Evolutionary conservation across 2,329 filamentous ascomycete genomes (phyloP).

Genomic region (Cercospora sp.): DNA sequence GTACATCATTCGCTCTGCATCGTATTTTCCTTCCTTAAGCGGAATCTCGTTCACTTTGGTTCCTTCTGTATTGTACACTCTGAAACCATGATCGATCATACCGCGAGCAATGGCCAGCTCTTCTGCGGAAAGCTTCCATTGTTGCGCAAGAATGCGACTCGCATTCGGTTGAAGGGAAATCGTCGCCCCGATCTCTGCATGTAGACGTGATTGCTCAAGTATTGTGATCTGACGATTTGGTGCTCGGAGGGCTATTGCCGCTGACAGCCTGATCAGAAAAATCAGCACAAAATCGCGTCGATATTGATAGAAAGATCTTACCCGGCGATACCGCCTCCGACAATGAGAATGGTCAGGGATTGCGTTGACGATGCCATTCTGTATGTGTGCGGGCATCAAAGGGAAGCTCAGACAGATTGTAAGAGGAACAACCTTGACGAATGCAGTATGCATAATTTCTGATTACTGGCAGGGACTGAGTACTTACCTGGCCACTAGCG

Average conservation of each 20-base stretch:
- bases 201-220: slow-evolving; percentile 38
- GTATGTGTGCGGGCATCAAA: slow-evolving; percentile 12
- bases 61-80: slow-evolving; percentile 41
- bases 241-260: slow-evolving; percentile 42
- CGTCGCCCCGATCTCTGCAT: slow-evolving; percentile 44
- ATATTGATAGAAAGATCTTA: not conserved
- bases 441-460: not conserved
- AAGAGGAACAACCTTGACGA: slow-evolving; percentile 9
- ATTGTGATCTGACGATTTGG: slow-evolving; percentile 39
- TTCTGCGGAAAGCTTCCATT: slow-evolving; percentile 35
- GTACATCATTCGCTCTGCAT: slow-evolving; percentile 45
- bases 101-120: slow-evolving; percentile 38
- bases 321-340: slow-evolving; percentile 32
- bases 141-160: slow-evolving; percentile 38
- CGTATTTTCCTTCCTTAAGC: slow-evolving; percentile 37
- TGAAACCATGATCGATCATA: slow-evolving; percentile 43
- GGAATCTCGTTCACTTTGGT: slow-evolving; percentile 38
- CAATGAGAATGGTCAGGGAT: slow-evolving; percentile 40
- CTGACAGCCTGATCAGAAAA: slow-evolving; percentile 30
- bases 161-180: slow-evolving; percentile 50
- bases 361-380: slow-evolving; percentile 30
- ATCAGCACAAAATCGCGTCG: not conserved
- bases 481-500: not conserved
- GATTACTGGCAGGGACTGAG: not conserved
- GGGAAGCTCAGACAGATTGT: slow-evolving; percentile 15